Base-by-base conservation (phyloP, 1,284 basidiomycete species). In the Cryptococcus sp. region DNA sequence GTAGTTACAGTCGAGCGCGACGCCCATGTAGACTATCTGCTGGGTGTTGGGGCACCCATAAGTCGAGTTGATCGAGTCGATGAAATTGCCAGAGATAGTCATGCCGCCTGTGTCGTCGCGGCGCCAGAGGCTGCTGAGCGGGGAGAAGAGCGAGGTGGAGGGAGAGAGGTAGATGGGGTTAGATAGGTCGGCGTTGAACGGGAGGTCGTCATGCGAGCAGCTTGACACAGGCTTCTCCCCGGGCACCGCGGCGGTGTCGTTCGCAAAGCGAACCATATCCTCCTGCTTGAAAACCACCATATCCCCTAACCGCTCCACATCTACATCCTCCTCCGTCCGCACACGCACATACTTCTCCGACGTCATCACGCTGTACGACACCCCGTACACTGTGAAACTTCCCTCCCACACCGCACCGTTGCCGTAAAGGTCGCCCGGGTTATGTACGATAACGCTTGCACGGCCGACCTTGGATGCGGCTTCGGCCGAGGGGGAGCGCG, bases 1-100 rank as follows among this genome's bases (percentile, higher is more conserved):
- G 66, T 93, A 94, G 62, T 82, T 84, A 75, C 91, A 95, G 73
- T 96, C 91, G 2, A 91, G 86, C 0, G 91, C 91, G 44, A 93
- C 87, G 21, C 91, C 91, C 63, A 77, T 72, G 76, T 87, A 81
- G 62, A 91, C 85, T 55, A 92, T 82, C 77, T 84, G 83, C 69
- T 87, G 87, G 0, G 82, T 80, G 46, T 78, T 84, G 1, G 90
- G 88, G 72, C 91, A 95, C 11, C 91, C 91, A 2, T 76, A 71
- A 1, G 81, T 84, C 21, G 82, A 77, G 28, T 85, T 87, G 63
- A 92, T 92, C 39, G 74, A 79, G 64, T 82, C 75, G 50, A 81
- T 80, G 68, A 87, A 91, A 74, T 88, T 91, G 57, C 56, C 61
- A 9, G 63, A 58, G 39, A 54, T 51, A n/a, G 54, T 60, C 62